Base-by-base conservation (phyloP, 1,284 basidiomycete genomes). In the Malassezia pachydermatis region DNA sequence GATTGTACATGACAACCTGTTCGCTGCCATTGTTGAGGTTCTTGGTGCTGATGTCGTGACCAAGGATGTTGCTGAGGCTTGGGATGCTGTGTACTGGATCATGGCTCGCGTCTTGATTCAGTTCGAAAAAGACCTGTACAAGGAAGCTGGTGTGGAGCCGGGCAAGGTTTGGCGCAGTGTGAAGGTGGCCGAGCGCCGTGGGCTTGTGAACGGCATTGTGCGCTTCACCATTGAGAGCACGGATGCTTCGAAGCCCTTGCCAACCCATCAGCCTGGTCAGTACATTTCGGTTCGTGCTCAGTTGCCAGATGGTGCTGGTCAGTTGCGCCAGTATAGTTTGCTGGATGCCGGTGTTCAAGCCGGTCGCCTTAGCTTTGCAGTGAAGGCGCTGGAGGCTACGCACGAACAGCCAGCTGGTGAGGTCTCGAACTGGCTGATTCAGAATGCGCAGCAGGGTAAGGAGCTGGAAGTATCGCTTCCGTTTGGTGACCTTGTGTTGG, bases 41-140 rank as follows among this genome's bases (percentile, higher is more conserved):
- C 42, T 50, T 23, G 48, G 48, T 11, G 48, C 48, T 8, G 42
- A 45, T 29, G 41, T 40, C 4, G 48, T 45, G 29, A 44, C 48
- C 4, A 3, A 19, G 8, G 41, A 44, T 2, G 48, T 50, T 8
- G 48, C 42, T 9, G 41, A 33, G 9, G 48, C 48, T 5, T 50
- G 48, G 48, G 32, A 33, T 14, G 11, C n/a, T 19, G 48, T 50
- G n/a, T 50, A 28, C 29, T 50, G 48, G 48, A 38, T 50, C 16
- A 33, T 50, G 28, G 48, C 41, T 3, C n/a, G 25, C 17, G 3
- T 37, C 14, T 25, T 50, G 13, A 45, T 50, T 23, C 17, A 34
- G 16, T 40, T 44, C 17, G 48, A 50, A 27, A 43, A 38, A 16
- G 27, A 40, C 6, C 32, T 50, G 8, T 50, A 50, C 27, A 11